These are phyloP conservation scores for Jamesozyma hellenica DNA, from an alignment of 805 yeast species.

Conservation along the genomic window DNA sequence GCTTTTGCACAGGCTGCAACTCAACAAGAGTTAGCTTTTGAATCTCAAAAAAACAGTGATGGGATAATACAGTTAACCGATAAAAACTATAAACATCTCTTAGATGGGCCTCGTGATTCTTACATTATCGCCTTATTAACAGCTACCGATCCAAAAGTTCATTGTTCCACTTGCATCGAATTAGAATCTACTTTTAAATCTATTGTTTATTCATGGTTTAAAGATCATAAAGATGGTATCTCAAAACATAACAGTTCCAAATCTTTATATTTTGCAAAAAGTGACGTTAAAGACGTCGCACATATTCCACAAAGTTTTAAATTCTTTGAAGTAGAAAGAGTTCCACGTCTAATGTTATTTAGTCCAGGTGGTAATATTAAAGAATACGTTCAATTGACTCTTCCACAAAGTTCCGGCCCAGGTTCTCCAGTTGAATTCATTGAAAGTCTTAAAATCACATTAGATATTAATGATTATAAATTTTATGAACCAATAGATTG, in stretches of 20 bases:
- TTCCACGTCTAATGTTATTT: slow-evolving; percentile 66
- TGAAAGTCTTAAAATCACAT: slow-evolving; percentile 18
- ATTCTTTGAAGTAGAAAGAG: slow-evolving; percentile 46
- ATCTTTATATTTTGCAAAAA: slow-evolving; percentile 55
- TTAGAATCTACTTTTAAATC: slow-evolving; percentile 54
- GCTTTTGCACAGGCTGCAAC: slow-evolving; percentile 3
- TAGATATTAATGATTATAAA: slow-evolving; percentile 21
- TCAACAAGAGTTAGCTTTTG: slow-evolving; percentile 17
- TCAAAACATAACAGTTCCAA: slow-evolving; percentile 13
- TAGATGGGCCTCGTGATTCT: slow-evolving; percentile 58
- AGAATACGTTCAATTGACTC: slow-evolving; percentile 21
- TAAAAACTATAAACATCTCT: slow-evolving; percentile 43
- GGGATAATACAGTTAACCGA: slow-evolving; percentile 46
- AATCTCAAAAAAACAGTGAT: slow-evolving; percentile 23
- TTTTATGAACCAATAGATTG: slow-evolving; percentile 32
- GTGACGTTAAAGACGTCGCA: slow-evolving; percentile 58
- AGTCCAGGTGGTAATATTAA: slow-evolving; percentile 39
- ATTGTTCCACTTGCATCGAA: slow-evolving; percentile 65
- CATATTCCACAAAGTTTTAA: slow-evolving; percentile 37
- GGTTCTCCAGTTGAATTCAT: slow-evolving; percentile 28
- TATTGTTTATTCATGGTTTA: slow-evolving; percentile 55
- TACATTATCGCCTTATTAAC: slow-evolving; percentile 63
- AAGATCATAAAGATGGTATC: slow-evolving; percentile 45
- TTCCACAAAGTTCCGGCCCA: slow-evolving; percentile 29
- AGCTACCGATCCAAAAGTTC: slow-evolving; percentile 61